Percentiles rank a stretch among this genome's conserved stretches.
phyloP scores from a whole-genome alignment of 2,329 filamentous ascomycete species.

The Thielaviopsis ethacetica region DNA sequence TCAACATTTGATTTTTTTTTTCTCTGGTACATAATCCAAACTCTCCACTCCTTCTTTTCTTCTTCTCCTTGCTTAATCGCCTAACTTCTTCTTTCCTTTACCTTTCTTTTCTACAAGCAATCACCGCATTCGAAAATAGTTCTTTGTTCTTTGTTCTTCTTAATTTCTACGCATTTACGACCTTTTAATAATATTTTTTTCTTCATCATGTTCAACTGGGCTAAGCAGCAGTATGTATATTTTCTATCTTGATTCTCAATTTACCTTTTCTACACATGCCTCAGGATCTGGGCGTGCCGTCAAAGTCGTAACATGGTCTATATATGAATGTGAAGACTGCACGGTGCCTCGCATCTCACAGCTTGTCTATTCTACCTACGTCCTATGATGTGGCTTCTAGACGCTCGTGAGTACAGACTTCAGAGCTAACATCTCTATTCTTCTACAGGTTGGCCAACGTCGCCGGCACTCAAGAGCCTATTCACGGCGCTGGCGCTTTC shows the following conservation, averaged over 20 bases:
- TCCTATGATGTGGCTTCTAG: not conserved
- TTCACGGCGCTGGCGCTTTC: constrained; percentile 82
- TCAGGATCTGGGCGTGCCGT: constrained; percentile 15
- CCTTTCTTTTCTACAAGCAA: constrained; percentile 3
- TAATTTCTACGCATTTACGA: constrained; percentile 1
- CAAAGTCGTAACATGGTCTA: not conserved
- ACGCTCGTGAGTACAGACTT: not conserved
- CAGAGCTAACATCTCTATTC: constrained; percentile 1
- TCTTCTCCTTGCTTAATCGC: constrained; percentile 5
- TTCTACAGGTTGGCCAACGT: constrained; percentile 50
- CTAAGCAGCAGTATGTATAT: constrained; percentile 64
- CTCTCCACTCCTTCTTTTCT: constrained; percentile 1
- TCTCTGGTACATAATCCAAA: not conserved
- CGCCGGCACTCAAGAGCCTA: constrained; percentile 88
- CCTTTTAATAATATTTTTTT: constrained; percentile 2
- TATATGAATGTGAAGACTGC: not conserved
- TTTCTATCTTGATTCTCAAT: constrained; percentile 3
- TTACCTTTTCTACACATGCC: constrained; percentile 9
- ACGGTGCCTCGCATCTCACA: not conserved
- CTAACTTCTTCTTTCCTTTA: constrained; percentile 1
- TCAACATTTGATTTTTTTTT: constrained; percentile 2
- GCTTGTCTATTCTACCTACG: not conserved
- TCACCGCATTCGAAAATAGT: not conserved
- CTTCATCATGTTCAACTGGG: constrained; percentile 74
- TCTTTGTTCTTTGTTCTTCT: not conserved